Evolutionary conservation across 1,139 yeast species (phyloP).

Genomic region (Pichia norvegensis): DNA sequence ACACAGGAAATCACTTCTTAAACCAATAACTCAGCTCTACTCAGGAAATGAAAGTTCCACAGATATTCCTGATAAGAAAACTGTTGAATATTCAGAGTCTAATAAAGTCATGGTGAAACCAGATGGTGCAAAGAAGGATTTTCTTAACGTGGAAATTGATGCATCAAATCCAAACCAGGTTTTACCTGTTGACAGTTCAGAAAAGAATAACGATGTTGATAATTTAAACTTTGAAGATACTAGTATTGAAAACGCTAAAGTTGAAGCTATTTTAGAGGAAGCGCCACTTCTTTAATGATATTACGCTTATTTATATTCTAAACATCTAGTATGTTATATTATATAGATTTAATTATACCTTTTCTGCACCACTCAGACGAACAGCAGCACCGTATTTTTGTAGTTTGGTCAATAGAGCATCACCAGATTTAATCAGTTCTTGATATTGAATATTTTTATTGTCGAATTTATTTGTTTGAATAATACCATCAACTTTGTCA

Average conservation of each 20-base stretch:
- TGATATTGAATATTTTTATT: conserved; percentile 94
- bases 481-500: conserved; percentile 91
- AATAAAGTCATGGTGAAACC: conserved; percentile 11
- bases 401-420: conserved; percentile 80
- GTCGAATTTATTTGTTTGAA: conserved; percentile 94
- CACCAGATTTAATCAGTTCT: conserved; percentile 83
- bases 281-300: conserved; percentile 3
- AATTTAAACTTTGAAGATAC: conserved; percentile 1
- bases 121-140: conserved; percentile 5
- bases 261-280: conserved; percentile 6
- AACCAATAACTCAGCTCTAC: conserved; percentile 7
- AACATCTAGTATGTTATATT: neutral
- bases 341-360: conserved; percentile 32
- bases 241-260: conserved; percentile 2
- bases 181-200: conserved; percentile 6
- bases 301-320: neutral
- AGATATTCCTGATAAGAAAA: neutral
- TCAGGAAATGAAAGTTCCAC: neutral
- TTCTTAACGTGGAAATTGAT: conserved; percentile 6
- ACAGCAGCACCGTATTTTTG: conserved; percentile 98
- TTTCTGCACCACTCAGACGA: conserved; percentile 86
- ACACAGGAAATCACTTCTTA: conserved; percentile 4
- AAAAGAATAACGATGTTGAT: conserved; percentile 1
- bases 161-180: conserved; percentile 6
- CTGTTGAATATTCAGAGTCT: conserved; percentile 4